A percentile compares a stretch with the other conserved stretches of the same genome.
Conservation (phyloP, 1,284 basidiomycete genomes). For the Gymnopus androsaceus region DNA sequence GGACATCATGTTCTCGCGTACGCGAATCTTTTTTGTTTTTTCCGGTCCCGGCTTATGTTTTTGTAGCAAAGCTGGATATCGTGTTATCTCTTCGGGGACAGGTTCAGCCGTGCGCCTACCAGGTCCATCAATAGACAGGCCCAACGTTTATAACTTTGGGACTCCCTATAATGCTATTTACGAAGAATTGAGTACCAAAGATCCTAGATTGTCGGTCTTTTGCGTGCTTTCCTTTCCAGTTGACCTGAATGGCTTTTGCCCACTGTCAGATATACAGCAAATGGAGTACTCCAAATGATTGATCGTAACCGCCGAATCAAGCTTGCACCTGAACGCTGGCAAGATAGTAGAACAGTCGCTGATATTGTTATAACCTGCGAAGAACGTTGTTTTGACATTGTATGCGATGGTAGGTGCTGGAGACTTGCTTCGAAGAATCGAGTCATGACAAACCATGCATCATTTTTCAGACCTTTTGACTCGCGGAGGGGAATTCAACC, state of each 20-base stretch:
- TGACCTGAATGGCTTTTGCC: slow-evolving; percentile 7
- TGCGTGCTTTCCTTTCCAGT: slow-evolving; percentile 6
- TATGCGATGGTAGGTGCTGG: slow-evolving; percentile 81
- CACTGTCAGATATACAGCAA: slow-evolving; percentile 82
- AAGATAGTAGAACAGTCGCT: slow-evolving; percentile 83
- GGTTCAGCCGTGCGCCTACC: slow-evolving; percentile 96
- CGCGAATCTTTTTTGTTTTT: slow-evolving; percentile 34
- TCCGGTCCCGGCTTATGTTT: slow-evolving; percentile 12
- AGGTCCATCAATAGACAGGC: slow-evolving; percentile 95
- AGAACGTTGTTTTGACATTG: slow-evolving; percentile 97
- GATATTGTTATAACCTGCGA: slow-evolving; percentile 99
- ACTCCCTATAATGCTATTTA: slow-evolving; percentile 99
- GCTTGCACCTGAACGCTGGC: slow-evolving; percentile 94
- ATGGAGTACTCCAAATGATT: slow-evolving; percentile 96
- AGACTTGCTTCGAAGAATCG: background rate
- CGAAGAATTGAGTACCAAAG: slow-evolving; percentile 88
- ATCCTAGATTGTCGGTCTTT: slow-evolving; percentile 78
- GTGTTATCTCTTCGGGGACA: slow-evolving; percentile 93
- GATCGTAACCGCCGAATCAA: slow-evolving; percentile 96
- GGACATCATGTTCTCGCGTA: slow-evolving; percentile 90
- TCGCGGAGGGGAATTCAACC: slow-evolving; percentile 90
- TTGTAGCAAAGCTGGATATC: slow-evolving; percentile 81
- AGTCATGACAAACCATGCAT: slow-evolving; percentile 14
- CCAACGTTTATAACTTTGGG: slow-evolving; percentile 96
- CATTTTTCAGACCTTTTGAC: slow-evolving; percentile 73